Evolutionary conservation across 768 basidiomycete genomes (phyloP).

Genomic region (Rhodotorula sphaerocarpa): DNA sequence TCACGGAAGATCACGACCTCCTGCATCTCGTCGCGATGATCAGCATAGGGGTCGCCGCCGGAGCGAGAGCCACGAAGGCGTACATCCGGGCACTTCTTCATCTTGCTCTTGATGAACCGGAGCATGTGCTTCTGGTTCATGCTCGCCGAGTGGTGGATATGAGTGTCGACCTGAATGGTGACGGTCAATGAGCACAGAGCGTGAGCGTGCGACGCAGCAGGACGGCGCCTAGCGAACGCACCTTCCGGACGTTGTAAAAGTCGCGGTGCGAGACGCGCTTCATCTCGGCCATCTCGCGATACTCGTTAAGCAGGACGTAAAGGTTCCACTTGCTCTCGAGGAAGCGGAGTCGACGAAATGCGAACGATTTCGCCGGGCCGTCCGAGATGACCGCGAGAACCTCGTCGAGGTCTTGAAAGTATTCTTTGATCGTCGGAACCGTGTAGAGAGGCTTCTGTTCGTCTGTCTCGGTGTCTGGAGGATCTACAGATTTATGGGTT

Average conservation of each 20-base stretch:
- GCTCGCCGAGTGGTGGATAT: constrained; percentile 95
- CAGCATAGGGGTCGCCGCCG: too few species aligned
- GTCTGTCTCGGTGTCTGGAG: constrained; percentile 31
- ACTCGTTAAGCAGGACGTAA: constrained; percentile 84
- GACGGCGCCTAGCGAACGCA: not conserved
- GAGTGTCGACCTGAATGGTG: constrained; percentile 71
- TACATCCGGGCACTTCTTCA: constrained; percentile 78
- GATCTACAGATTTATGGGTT: too few species aligned
- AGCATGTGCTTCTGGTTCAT: constrained; percentile 99
- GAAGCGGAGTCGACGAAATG: constrained; percentile 82
- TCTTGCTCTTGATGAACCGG: constrained; percentile 97
- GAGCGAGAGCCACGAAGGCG: too few species aligned
- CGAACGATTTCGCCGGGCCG: constrained; percentile 92
- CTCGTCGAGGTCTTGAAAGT: constrained; percentile 91
- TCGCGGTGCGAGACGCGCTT: constrained; percentile 62
- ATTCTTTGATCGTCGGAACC: constrained; percentile 80
- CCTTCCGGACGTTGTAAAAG: constrained; percentile 91
- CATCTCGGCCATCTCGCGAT: constrained; percentile 89
- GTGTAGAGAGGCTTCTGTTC: constrained; percentile 59
- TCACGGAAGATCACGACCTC: constrained; percentile 95
- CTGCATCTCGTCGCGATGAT: too few species aligned
- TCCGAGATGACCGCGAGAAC: constrained; percentile 83
- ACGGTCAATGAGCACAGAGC: too few species aligned
- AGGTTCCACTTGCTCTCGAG: constrained; percentile 87
- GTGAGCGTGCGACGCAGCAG: not conserved